Evolutionary conservation across 108 stramenopile species (phyloP).

Genomic region (Seminavis robusta): DNA sequence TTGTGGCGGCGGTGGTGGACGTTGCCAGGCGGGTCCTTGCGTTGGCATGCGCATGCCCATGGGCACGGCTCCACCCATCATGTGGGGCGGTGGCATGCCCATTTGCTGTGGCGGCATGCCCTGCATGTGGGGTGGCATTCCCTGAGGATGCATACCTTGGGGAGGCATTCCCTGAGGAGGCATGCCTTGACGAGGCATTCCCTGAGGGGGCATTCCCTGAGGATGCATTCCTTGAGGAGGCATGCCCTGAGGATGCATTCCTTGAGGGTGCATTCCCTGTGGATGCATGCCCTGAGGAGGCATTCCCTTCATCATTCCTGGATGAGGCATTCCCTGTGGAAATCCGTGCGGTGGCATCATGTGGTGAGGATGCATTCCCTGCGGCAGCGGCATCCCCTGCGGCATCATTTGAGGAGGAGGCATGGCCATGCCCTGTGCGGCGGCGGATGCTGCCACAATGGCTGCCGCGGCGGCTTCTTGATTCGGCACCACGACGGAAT

Average conservation of each 20-base stretch:
- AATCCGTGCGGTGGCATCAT: no score
- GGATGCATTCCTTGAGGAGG: constrained; percentile 5
- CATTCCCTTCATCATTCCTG: no score
- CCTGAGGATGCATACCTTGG: neutral
- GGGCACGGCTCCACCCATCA: constrained; percentile 18
- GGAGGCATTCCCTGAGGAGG: constrained; percentile 10
- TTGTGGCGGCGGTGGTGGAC: constrained; percentile 13
- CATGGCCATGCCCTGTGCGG: constrained; percentile 20
- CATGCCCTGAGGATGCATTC: constrained; percentile 2
- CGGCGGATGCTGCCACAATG: constrained; percentile 30
- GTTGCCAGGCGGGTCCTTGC: constrained; percentile 38
- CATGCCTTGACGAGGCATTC: neutral
- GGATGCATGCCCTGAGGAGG: neutral
- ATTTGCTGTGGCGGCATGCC: neutral
- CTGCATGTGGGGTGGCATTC: constrained; percentile 8
- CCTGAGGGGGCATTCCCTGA: neutral
- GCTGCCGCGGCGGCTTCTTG: constrained; percentile 20
- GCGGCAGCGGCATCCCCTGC: neutral
- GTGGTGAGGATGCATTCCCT: neutral
- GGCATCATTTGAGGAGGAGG: neutral
- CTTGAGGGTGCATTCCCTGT: neutral
- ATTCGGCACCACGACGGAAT: neutral
- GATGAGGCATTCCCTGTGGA: no score
- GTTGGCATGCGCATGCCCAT: constrained; percentile 15
- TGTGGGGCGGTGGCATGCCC: constrained; percentile 5